Evolutionary conservation across 495 filamentous ascomycete species (phyloP).

Genomic region (Aspergillus kassunensis): DNA sequence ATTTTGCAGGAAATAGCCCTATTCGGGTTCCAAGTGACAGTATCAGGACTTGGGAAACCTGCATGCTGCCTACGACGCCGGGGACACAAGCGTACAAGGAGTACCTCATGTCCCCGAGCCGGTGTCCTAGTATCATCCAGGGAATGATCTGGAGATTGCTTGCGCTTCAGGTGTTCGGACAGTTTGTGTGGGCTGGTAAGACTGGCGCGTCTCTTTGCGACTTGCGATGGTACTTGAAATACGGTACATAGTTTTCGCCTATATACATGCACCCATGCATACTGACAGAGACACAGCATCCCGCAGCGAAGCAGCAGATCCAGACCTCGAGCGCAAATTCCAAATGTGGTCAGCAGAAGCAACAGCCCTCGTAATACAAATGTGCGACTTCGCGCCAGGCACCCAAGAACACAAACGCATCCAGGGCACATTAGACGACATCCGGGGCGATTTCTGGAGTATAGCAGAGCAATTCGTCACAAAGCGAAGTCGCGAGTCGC

Average conservation of each 20-base stretch:
- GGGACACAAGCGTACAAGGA: background rate
- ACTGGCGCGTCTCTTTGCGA: background rate
- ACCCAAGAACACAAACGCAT: background rate
- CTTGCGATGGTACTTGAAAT: background rate
- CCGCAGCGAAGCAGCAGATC: background rate
- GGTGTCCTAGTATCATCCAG: slow-evolving; percentile 2
- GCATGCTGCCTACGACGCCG: background rate
- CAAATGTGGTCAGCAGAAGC: slow-evolving; percentile 2
- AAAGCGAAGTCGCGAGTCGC: background rate
- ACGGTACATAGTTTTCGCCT: background rate
- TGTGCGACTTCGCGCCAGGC: background rate
- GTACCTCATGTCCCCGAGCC: background rate
- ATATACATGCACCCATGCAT: background rate
- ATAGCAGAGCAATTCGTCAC: background rate
- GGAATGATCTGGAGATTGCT: slow-evolving; percentile 1
- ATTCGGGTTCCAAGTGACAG: background rate
- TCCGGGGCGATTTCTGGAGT: background rate
- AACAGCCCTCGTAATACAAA: background rate
- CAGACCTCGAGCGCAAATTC: slow-evolving; percentile 2
- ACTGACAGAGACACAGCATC: too few relatives aligned
- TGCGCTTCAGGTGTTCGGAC: background rate
- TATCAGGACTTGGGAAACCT: background rate
- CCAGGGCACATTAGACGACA: background rate
- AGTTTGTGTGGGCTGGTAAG: slow-evolving; percentile 1
- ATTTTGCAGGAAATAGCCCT: background rate